Evolutionary conservation across 768 basidiomycete species (phyloP), one percentile per base, ranked within the genome.

Genomic region (Hydnum rufescens): DNA sequence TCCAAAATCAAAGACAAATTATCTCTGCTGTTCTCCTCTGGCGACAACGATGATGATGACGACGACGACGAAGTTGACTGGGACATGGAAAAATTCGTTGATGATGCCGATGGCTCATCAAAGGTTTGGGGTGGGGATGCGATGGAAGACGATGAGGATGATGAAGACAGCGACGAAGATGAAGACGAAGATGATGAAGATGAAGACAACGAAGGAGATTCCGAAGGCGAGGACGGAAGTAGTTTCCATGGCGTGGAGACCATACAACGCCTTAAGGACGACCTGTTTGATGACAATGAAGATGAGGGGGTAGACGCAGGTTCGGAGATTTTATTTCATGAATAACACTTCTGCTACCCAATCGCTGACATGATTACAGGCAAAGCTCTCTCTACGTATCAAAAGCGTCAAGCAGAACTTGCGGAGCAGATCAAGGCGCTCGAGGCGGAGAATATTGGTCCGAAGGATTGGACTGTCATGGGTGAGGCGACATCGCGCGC

Each of bases 401-500:
- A 93, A 65, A 79, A 74, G 58, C 77, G 85, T n/a, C 73, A 82
- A 66, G 69, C 75, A 3, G 74, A 74, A 1, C 68, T 97, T 18
- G 73, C 71, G 28, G 73, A 81, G 54, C 80, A 97, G 64, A 96
- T 99, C 49, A 65, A 76, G 4, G 65, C 75, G 19, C 70, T 97
- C 32, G 95, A 97, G 63, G 69, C 76, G 1, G 81, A 89, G 64
- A 97, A 93, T 63, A 75, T 93, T 50, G 79, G 77, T 1, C 72
- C 76, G 49, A 96, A 96, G 65, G 80, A 87, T 55, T 99, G 95
- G 95, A 79, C 80, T 4, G 71, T 95, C 28, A 75, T 85, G 70
- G 92, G 95, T 47, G 93, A 97, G 66, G 86, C 88, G 30, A 76
- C 75, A 22, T 76, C 88, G 4, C 75, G 80, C 36, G 66, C 79